Evolutionary conservation across 192 early-diverging fungal species (phyloP), one percentile per base, ranked within the genome.

Genomic region (Backusella luteola): DNA sequence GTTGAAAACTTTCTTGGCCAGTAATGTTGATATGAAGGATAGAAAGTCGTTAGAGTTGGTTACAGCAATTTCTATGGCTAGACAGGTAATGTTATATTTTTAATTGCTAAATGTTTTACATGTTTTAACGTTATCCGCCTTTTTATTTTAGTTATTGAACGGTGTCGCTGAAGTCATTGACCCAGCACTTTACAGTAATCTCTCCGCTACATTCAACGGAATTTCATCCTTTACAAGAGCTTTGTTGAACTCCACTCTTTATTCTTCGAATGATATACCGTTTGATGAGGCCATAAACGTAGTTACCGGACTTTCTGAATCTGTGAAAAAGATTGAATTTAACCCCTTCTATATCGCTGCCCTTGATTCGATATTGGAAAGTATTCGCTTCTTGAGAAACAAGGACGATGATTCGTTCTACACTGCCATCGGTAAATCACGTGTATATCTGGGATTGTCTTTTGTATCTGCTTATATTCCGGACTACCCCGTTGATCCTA

Each of bases 401-500:
- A 74, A 76, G 2, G 66, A 75, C 1, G 49, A 66, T 29, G 26
- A 49, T 29, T 39, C 21, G 12, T 77, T 84, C 34, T 75, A 77
- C 38, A 75, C 34, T 12, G 67, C 77, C 26, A 80, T 88, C 32
- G 91, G 90, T 35, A 85, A 87, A 77, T 82, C 90, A 0, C 91
- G 91, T 82, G 80, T 92, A 6, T 80, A 80, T 34, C 75, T 91
- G 9, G 88, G 87, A 0, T 46, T 93, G 11, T 81, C 89, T 1
- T 87, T 96, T 78, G 73, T 96, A 68, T 77, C 80, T 7, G 79
- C 89, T 1, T 95, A 96, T 56, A 83, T 99, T 34, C 97, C 97
- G 6, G 80, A 88, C 34, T 89, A 94, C 29, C 90, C 94, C 0
- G 84, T 94, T 23, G 97, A 99, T 82, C 96, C 97, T 3, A 96